A percentile compares a stretch with the other conserved stretches of the same genome.
Evolutionary conservation across 2,329 filamentous ascomycete genomes (phyloP).

Genomic region (Albifimbria verrucaria): DNA sequence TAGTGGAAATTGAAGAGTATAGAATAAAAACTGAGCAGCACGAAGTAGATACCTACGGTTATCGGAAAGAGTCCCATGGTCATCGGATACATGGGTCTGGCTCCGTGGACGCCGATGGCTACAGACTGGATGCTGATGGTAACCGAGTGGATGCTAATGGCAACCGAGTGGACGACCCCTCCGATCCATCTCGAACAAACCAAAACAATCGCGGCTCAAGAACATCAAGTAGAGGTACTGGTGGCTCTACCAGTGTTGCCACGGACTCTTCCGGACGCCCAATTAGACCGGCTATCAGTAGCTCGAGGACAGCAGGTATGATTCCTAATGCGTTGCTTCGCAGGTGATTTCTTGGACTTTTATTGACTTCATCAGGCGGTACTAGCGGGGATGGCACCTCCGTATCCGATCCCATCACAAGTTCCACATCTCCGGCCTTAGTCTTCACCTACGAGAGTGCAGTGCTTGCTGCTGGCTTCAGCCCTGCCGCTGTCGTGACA

Average conservation of each 20-base stretch:
- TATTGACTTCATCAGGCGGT: neutral
- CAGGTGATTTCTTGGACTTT: neutral
- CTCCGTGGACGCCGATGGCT: neutral
- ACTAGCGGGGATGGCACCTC: neutral
- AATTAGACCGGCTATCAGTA: neutral
- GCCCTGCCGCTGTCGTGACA: conserved; percentile 8
- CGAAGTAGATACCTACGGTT: neutral
- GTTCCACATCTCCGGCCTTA: neutral
- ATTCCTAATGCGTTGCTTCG: neutral
- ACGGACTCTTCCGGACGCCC: neutral
- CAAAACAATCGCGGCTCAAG: neutral
- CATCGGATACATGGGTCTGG: too few relatives aligned
- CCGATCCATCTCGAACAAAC: neutral
- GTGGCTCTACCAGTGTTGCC: neutral
- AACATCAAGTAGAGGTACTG: neutral
- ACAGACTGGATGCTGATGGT: neutral
- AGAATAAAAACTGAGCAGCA: too few relatives aligned
- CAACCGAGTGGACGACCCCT: neutral
- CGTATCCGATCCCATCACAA: neutral
- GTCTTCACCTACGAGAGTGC: neutral
- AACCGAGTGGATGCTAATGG: neutral
- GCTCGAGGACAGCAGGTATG: neutral
- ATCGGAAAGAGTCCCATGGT: neutral
- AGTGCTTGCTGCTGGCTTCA: conserved; percentile 6
- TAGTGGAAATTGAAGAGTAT: too few relatives aligned